Conservation (phyloP, 139 green algal species). For the Volvox africanus region DNA sequence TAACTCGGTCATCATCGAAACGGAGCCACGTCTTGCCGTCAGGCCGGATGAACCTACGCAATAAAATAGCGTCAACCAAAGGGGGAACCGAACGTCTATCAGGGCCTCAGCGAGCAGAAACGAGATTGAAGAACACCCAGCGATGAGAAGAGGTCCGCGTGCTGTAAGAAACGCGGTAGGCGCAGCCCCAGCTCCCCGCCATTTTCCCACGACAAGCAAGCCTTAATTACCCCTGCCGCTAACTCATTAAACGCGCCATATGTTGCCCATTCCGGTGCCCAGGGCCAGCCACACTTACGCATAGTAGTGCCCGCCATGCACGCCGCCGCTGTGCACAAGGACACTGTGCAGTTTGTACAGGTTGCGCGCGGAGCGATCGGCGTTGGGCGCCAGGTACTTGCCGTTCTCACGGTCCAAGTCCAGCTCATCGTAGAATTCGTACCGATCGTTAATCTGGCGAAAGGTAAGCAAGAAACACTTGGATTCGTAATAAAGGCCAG, state of each 20-base stretch:
- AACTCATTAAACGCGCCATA: too few relatives aligned
- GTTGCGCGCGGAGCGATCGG: slow-evolving; percentile 85
- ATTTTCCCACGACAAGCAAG: too few relatives aligned
- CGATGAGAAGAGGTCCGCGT: too few relatives aligned
- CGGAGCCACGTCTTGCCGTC: slow-evolving; percentile 89
- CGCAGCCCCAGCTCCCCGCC: too few relatives aligned
- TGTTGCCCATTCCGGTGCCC: too few relatives aligned
- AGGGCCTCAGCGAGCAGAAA: too few relatives aligned
- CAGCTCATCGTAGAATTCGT: slow-evolving; percentile 93
- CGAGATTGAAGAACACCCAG: too few relatives aligned
- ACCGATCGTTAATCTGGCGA: slow-evolving; percentile 94
- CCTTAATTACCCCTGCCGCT: too few relatives aligned
- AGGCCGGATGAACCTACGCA: slow-evolving; percentile 71
- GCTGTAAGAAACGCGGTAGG: too few relatives aligned
- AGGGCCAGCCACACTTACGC: slow-evolving; percentile 53
- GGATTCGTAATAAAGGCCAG: neutral
- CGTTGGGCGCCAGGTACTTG: slow-evolving; percentile 78
- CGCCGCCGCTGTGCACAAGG: slow-evolving; percentile 95
- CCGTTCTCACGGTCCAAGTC: slow-evolving; percentile 85
- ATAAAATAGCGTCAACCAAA: neutral
- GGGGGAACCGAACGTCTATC: too few relatives aligned
- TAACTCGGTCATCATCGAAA: slow-evolving; percentile 98
- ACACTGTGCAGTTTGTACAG: slow-evolving; percentile 91
- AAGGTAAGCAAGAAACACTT: too few relatives aligned
- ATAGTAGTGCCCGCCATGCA: slow-evolving; percentile 98